phyloP scores from a whole-genome alignment of 2,329 filamentous ascomycete species.

The Pseudogymnoascus sp. region DNA sequence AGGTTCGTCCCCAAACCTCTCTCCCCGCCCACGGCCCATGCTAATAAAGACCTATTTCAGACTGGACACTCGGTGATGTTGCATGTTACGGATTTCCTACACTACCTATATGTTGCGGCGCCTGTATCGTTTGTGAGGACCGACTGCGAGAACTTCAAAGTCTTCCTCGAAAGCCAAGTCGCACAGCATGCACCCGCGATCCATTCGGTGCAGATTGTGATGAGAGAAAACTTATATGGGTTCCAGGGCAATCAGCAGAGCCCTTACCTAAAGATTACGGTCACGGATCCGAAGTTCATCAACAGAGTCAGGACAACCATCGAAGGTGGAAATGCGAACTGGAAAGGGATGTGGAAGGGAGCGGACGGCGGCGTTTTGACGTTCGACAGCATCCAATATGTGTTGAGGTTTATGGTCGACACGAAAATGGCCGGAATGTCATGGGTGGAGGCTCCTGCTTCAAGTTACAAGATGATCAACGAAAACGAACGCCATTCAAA shows the following conservation, averaged over 20 bases:
- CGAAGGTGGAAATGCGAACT: constrained; percentile 72
- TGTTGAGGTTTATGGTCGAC: constrained; percentile 96
- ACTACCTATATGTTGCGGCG: constrained; percentile 91
- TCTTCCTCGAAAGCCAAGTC: constrained; percentile 71
- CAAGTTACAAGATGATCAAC: constrained; percentile 64
- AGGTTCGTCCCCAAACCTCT: constrained; percentile 38
- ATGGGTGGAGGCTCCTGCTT: constrained; percentile 80
- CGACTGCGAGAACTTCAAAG: constrained; percentile 71
- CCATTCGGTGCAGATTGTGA: constrained; percentile 69
- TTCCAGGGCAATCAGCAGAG: constrained; percentile 91
- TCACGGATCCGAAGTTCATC: constrained; percentile 82
- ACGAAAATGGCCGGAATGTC: constrained; percentile 92
- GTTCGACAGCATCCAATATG: constrained; percentile 93
- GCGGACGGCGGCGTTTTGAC: constrained; percentile 68
- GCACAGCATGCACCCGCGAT: constrained; percentile 68
- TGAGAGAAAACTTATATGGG: constrained; percentile 86
- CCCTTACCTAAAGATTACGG: constrained; percentile 87
- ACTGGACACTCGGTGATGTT: constrained; percentile 84
- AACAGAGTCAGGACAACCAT: constrained; percentile 66
- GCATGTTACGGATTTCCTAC: constrained; percentile 90
- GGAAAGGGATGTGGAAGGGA: constrained; percentile 80
- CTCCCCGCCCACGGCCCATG: neutral
- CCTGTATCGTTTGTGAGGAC: constrained; percentile 70
- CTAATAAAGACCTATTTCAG: constrained; percentile 26
- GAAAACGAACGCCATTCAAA: constrained; percentile 69